Base-by-base conservation (phyloP, 768 basidiomycete genomes). In the Mycena leptocephala region DNA sequence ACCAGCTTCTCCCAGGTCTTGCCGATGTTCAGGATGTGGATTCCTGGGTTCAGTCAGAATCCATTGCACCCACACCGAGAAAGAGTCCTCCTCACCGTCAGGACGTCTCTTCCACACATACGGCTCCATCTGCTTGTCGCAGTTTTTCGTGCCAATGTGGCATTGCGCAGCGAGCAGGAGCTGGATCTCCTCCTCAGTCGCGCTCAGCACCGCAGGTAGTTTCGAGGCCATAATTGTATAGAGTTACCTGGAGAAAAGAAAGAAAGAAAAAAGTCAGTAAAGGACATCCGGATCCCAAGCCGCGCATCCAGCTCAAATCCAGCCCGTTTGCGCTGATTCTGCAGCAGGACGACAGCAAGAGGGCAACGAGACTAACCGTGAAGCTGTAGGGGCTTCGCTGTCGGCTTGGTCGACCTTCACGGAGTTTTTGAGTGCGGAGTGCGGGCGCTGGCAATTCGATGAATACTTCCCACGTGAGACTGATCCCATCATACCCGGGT, bases 1-100 rank as follows among this genome's bases (percentile, higher is more conserved):
- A 99, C 97, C 79, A 99, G 92, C 88, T 99, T 99, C 88, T 99
- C 98, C 97, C 97, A 99, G 79, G 98, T 99, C 92, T 99, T 99
- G 84, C 98, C 98, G 80, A 99, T 95, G 93, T 99, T 98, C 82
- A 99, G 87, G 84, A 99, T 89, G 89, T 99, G 95, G 86, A 99
- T 96, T 80, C 97, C 97, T 98, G 86, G 28, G 69, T 77, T 68
- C 70, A 78, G 58, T 58, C 35, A 58, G 35, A 28, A 46, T 32
- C 33, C 30, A 55, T 62, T 58, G 69, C n/a, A n/a, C n/a, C n/a
- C n/a, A n/a, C n/a, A n/a, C n/a, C n/a, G n/a, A n/a, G n/a, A n/a
- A 41, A 39, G 37, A 71, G 51, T 58, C 58, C 20, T n/a, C 30
- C 11, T 26, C 81, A 97, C 98, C 98, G 87, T 99, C 98, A 77